Evolutionary conservation across 495 filamentous ascomycete genomes (phyloP), one percentile per base, ranked within the genome.

Genomic region (Penicillium goetzii): DNA sequence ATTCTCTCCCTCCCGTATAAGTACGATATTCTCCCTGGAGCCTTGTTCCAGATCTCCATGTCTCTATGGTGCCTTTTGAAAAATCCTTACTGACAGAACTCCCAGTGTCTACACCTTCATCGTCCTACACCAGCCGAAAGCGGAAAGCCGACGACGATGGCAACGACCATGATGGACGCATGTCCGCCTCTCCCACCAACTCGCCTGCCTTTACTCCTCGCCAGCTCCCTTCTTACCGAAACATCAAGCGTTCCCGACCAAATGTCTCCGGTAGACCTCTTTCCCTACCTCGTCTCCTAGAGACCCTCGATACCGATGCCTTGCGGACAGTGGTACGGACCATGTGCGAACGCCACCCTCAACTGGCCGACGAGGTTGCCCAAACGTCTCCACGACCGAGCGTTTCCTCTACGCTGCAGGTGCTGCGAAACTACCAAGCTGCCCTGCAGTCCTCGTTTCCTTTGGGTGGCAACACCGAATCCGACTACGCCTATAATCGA

Each of bases 401-500:
- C 26, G 91, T 94, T 54, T 75, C 86, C 21, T 90, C 91, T 6
- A 91, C 92, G 4, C 79, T 97, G 17, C 81, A 86, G 21, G 92
- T 96, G 4, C 82, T 99, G 52, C 83, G 84, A 54, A 88, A 89
- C 58, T 99, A 99, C 68, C 90, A 96, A 71, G 81, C 85, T 12
- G 83, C 84, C 41, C 81, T 98, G 49, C 88, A 85, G 59, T 85
- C 85, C n/a, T 89, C 96, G 0, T 91, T 97, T 60, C 95, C 95
- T 10, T 88, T 93, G 71, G 95, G 95, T 67, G 86, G 87, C 67
- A 88, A 91, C 52, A 83, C 86, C 38, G 88, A 86, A 59, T 94
- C 92, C 26, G 96, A 98, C 65, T 99, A 99, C 77, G 88, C 92
- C 25, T 98, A 96, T 72, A 96, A 97, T 74, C 88, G 95, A 70